Evolutionary conservation across 1,284 basidiomycete species (phyloP).

Genomic region (Marasmius sp.): DNA sequence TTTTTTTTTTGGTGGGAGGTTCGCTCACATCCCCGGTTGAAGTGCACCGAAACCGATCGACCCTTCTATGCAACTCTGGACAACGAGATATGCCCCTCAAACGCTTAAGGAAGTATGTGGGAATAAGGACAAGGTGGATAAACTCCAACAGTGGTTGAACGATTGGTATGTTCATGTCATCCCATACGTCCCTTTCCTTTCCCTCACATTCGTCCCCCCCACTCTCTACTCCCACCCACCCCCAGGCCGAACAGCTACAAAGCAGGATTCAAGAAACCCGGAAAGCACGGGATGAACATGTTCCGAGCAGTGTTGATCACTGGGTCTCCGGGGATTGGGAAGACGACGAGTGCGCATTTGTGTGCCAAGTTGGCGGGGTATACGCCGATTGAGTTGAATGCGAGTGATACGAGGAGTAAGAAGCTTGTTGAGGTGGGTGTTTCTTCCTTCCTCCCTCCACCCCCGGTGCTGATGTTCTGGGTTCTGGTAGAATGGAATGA

Average conservation of each 20-base stretch:
- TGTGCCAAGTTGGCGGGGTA: slow-evolving; percentile 89
- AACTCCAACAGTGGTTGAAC: slow-evolving; percentile 83
- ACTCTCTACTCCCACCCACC: not conserved
- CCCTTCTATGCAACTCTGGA: slow-evolving; percentile 83
- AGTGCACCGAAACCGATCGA: slow-evolving; percentile 32
- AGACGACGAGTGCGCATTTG: slow-evolving; percentile 95
- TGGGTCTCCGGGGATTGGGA: slow-evolving; percentile 95
- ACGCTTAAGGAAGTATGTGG: slow-evolving; percentile 91
- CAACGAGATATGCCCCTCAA: slow-evolving; percentile 91
- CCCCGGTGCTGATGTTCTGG: no score
- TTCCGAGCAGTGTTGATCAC: slow-evolving; percentile 90
- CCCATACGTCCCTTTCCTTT: not conserved
- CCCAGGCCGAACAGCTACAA: slow-evolving; percentile 73
- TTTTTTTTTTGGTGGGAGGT: no score
- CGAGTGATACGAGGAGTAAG: slow-evolving; percentile 94
- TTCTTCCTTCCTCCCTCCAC: no score
- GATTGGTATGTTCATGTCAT: slow-evolving; percentile 64
- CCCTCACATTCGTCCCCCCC: no score
- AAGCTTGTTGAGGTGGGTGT: slow-evolving; percentile 84
- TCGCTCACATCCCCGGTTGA: slow-evolving; percentile 6
- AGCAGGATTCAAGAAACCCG: slow-evolving; percentile 88
- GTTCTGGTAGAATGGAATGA: slow-evolving; percentile 82
- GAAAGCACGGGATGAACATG: slow-evolving; percentile 85
- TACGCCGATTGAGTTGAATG: slow-evolving; percentile 93
- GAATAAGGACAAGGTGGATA: slow-evolving; percentile 90